Base-by-base conservation (phyloP, 164 flowering plant genomes). In the Malania oleifera region DNA sequence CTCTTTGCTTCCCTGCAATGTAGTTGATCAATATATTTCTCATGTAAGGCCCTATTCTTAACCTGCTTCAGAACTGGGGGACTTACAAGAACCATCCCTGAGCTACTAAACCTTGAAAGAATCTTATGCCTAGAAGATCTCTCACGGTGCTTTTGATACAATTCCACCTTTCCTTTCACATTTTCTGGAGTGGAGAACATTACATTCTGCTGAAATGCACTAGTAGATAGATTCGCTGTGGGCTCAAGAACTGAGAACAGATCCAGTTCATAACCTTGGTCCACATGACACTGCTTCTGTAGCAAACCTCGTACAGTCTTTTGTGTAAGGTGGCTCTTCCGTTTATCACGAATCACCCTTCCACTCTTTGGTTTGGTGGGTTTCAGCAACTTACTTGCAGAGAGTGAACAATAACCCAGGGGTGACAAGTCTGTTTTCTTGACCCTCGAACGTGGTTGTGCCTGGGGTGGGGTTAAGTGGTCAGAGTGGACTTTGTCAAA, bases 31-130 rank as follows among this genome's bases (percentile, higher is more conserved):
- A 93, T 82, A 41, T 84, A 90, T 65, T 84, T 93, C 79, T 90
- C 96, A 66, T 86, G 97, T 63, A 88, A 73, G 18, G 77, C 82
- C 74, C 54, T 73, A 73, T 90, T 86, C 63, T 84, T 87, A 0
- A 93, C 78, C 59, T 59, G 84, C 76, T 93, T 93, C 63, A 90
- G 66, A 56, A 90, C 87, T 2, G 80, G 87, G 23, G 99, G 91
- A 57, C 95, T 90, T 20, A 67, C 53, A 60, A 84, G 71, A 44
- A 67, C 60, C 10, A 56, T 56, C 24, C 43, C 69, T 12, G 72
- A 56, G 43, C 46, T 55, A 27, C 63, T 53, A 20, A 78, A 70
- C 67, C 83, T 75, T 17, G 83, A 78, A 56, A 53, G 59, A 1
- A 75, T 77, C 60, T 73, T 75, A 41, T 19, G 35, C 57, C 59